phyloP scores from a whole-genome alignment of 768 basidiomycete species.

The Suillus spraguei region DNA sequence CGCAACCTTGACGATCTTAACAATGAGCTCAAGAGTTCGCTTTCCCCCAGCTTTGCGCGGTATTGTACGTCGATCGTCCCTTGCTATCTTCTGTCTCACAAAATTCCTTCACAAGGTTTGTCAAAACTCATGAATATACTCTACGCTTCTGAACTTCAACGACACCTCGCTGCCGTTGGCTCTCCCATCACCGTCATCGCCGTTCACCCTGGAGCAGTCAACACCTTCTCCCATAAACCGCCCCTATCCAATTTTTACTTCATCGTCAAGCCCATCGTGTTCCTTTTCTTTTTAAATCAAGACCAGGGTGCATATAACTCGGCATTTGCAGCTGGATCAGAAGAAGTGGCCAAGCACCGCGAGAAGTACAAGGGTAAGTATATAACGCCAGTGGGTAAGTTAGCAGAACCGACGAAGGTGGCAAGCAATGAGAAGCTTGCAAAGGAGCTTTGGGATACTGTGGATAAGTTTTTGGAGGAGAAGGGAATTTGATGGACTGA shows the following conservation, averaged over 20 bases:
- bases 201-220: conserved; percentile 33
- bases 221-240: conserved; percentile 19
- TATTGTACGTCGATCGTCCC: conserved; percentile 33
- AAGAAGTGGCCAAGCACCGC: conserved; percentile 21
- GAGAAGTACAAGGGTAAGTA: conserved; percentile 34
- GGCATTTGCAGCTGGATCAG: conserved; percentile 33
- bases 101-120: conserved; percentile 34
- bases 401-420: conserved; percentile 16
- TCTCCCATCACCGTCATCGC: conserved; percentile 32
- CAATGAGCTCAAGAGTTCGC: conserved; percentile 30
- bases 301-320: conserved; percentile 31
- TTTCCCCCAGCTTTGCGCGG: conserved; percentile 21
- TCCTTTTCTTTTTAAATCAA: conserved; percentile 19
- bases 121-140: conserved; percentile 56
- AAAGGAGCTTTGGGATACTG: conserved; percentile 31
- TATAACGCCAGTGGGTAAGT: conserved; percentile 26
- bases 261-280: conserved; percentile 23
- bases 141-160: conserved; percentile 52
- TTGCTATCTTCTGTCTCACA: background rate
- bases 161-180: conserved; percentile 39
- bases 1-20: conserved; percentile 39
- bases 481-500: conserved; percentile 20
- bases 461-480: conserved; percentile 29
- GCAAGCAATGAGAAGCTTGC: conserved; percentile 27
- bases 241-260: conserved; percentile 10